phyloP scores from a whole-genome alignment of 805 yeast genomes.

The Barnettozyma pratensis region DNA sequence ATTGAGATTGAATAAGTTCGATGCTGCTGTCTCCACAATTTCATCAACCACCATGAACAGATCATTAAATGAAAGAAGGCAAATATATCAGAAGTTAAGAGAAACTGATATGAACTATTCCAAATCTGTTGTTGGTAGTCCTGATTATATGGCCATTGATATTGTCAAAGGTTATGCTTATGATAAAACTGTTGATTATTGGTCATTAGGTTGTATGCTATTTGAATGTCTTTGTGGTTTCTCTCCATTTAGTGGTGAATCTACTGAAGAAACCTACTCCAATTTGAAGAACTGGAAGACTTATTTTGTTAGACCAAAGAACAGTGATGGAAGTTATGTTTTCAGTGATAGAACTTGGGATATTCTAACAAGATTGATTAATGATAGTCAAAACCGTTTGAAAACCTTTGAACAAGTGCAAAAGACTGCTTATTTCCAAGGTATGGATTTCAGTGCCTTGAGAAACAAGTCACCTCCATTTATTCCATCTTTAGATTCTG shows the following conservation, averaged over 20 bases:
- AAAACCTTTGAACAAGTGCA: slow-evolving; percentile 78
- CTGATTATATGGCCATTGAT: slow-evolving; percentile 98
- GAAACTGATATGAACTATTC: slow-evolving; percentile 79
- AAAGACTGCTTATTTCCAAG: slow-evolving; percentile 75
- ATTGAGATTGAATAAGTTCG: slow-evolving; percentile 59
- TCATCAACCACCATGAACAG: slow-evolving; percentile 52
- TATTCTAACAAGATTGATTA: slow-evolving; percentile 70
- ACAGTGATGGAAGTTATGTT: slow-evolving; percentile 85
- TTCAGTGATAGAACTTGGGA: slow-evolving; percentile 97
- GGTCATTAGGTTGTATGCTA: slow-evolving; percentile 97
- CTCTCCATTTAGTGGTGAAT: slow-evolving; percentile 94
- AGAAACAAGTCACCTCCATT: slow-evolving; percentile 84
- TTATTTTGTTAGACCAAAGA: slow-evolving; percentile 81
- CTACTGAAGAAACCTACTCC: slow-evolving; percentile 91
- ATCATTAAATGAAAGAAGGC: slow-evolving; percentile 82
- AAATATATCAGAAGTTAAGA: slow-evolving; percentile 73
- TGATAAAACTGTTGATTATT: slow-evolving; percentile 95
- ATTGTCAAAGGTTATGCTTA: slow-evolving; percentile 83
- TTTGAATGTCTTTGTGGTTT: slow-evolving; percentile 95
- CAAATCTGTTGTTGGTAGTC: slow-evolving; percentile 94
- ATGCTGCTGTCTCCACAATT: slow-evolving; percentile 50
- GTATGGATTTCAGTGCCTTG: slow-evolving; percentile 70
- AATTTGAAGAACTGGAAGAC: slow-evolving; percentile 92
- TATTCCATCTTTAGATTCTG: slow-evolving; percentile 93
- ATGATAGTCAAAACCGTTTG: slow-evolving; percentile 70